These are phyloP conservation scores for Sindora glabra DNA, from an alignment of 306 rosid species.

Conservation along the genomic window DNA sequence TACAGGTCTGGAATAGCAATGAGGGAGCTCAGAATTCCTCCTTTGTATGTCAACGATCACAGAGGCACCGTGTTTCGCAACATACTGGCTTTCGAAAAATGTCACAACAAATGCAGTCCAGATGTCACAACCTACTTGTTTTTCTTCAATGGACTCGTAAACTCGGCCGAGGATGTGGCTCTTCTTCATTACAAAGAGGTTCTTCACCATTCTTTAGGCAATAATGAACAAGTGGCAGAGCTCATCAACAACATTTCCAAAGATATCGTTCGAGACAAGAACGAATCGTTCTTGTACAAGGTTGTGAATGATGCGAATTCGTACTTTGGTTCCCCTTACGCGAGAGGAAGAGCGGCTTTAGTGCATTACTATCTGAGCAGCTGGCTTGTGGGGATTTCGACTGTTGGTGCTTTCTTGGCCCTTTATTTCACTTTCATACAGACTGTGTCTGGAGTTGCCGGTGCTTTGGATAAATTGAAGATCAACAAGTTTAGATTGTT, in stretches of 20 bases:
- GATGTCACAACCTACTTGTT: slow-evolving; percentile 38
- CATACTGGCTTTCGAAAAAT: slow-evolving; percentile 39
- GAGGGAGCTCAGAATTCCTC: slow-evolving; percentile 20
- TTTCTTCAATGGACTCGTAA: slow-evolving; percentile 39
- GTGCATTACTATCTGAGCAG: slow-evolving; percentile 32
- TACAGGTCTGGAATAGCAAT: neutral
- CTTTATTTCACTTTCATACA: slow-evolving; percentile 28
- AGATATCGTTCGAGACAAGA: slow-evolving; percentile 17
- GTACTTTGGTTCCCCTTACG: neutral
- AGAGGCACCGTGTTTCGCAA: slow-evolving; percentile 39
- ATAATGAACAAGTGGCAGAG: slow-evolving; percentile 17
- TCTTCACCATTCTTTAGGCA: slow-evolving; percentile 32
- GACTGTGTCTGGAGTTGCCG: neutral
- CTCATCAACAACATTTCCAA: slow-evolving; percentile 29
- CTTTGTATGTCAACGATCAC: slow-evolving; percentile 26
- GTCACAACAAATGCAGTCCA: slow-evolving; percentile 26
- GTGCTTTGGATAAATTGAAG: neutral
- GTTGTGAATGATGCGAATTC: slow-evolving; percentile 20
- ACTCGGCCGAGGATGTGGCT: slow-evolving; percentile 25
- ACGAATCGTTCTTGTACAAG: slow-evolving; percentile 24
- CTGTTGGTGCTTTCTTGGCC: slow-evolving; percentile 25
- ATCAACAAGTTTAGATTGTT: neutral
- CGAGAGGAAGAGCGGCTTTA: slow-evolving; percentile 11
- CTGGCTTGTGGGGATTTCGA: slow-evolving; percentile 39
- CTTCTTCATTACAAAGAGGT: slow-evolving; percentile 29